A percentile compares a stretch with the other conserved stretches of the same genome.
phyloP scores from a whole-genome alignment of 768 basidiomycete genomes.

The Termitomyces sp. region DNA sequence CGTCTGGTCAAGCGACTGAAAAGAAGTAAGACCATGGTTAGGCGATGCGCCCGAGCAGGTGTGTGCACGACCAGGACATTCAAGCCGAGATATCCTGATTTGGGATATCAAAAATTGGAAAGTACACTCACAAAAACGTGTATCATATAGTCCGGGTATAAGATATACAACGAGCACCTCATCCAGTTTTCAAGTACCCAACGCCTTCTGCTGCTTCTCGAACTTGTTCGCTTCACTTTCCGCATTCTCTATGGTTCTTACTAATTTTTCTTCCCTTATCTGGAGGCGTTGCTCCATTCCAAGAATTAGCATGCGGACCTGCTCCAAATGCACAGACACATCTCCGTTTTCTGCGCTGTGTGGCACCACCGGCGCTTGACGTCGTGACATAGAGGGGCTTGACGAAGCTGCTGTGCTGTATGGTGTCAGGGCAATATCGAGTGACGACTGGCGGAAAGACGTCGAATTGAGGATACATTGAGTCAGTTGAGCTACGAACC shows the following conservation, averaged over 20 bases:
- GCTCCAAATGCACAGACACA: conserved; percentile 11
- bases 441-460: conserved; percentile 18
- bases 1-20: neutral
- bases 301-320: conserved; percentile 15
- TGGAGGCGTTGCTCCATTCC: conserved; percentile 20
- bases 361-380: conserved; percentile 8
- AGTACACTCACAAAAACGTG: neutral
- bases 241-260: conserved; percentile 13
- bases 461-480: neutral
- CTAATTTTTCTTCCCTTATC: conserved; percentile 15
- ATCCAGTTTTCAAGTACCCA: neutral
- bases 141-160: neutral
- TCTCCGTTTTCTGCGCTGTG: conserved; percentile 3
- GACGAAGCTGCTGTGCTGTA: conserved; percentile 17
- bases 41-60: neutral
- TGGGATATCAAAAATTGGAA: neutral
- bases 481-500: conserved; percentile 31
- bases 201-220: conserved; percentile 9
- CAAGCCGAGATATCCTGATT: neutral
- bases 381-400: conserved; percentile 31
- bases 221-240: conserved; percentile 12
- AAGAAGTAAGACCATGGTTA: neutral
- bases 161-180: neutral
- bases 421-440: conserved; percentile 24
- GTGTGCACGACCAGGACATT: neutral